phyloP scores from a whole-genome alignment of 2,329 filamentous ascomycete genomes.

The Trichoderma lentiforme region DNA sequence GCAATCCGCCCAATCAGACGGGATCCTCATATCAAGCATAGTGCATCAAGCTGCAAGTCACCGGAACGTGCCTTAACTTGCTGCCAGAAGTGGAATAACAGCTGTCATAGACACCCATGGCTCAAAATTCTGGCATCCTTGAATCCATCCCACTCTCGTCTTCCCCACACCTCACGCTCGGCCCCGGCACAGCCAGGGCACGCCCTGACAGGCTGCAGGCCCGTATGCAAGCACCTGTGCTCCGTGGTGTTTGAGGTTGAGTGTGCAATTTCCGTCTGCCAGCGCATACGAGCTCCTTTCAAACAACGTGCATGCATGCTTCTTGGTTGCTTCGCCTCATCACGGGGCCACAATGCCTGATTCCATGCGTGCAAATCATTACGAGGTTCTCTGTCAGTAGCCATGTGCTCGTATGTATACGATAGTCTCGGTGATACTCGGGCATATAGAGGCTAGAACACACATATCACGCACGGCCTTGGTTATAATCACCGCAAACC shows the following conservation, averaged over 20 bases:
- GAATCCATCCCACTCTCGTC: background rate
- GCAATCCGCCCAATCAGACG: background rate
- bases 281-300: slow-evolving; percentile 2
- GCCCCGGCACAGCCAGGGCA: background rate
- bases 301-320: background rate
- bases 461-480: background rate
- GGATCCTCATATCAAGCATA: background rate
- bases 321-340: slow-evolving; percentile 10
- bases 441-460: background rate
- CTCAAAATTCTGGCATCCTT: background rate
- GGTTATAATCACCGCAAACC: background rate
- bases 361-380: background rate
- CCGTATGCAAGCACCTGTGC: background rate
- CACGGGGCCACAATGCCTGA: background rate
- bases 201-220: background rate
- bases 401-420: too few relatives aligned
- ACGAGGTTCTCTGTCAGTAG: background rate
- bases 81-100: background rate
- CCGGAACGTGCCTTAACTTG: background rate
- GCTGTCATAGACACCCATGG: background rate
- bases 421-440: background rate
- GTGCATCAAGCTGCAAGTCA: background rate
- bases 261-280: slow-evolving; percentile 10
- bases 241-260: slow-evolving; percentile 11
- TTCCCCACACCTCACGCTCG: slow-evolving; percentile 7